Conservation (phyloP, 163 green algal genomes). For the Coccomyxa subellipsoidea region DNA sequence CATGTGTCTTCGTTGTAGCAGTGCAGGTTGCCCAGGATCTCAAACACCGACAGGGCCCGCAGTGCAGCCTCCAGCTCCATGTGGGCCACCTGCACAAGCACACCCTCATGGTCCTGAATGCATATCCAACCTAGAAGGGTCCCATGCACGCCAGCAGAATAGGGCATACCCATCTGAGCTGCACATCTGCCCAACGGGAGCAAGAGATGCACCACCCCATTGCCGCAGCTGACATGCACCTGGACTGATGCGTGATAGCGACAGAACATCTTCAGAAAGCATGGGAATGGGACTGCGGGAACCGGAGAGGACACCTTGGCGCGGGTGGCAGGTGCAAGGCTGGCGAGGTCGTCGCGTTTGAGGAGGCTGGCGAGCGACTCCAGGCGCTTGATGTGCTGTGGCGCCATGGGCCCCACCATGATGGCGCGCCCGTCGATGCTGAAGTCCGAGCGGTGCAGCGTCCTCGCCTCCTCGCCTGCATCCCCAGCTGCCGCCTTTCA, state of each 20-base stretch:
- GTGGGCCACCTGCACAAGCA: not conserved
- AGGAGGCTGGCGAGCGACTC: not conserved
- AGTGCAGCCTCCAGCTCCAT: slow-evolving; percentile 22
- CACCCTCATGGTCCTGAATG: too few relatives aligned
- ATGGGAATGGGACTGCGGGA: too few relatives aligned
- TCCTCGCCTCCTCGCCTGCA: not conserved
- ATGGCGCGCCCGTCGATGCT: not conserved
- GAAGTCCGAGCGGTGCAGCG: slow-evolving; percentile 9
- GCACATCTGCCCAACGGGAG: too few relatives aligned
- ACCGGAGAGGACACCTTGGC: not conserved
- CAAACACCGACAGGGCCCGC: slow-evolving; percentile 31
- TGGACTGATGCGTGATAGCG: too few relatives aligned
- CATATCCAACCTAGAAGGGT: too few relatives aligned
- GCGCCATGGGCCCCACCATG: not conserved
- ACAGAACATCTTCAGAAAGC: too few relatives aligned
- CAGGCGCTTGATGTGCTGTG: not conserved
- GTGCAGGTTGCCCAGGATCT: slow-evolving; percentile 46
- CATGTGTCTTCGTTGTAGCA: not conserved
- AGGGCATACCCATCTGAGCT: too few relatives aligned
- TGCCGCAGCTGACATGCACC: too few relatives aligned
- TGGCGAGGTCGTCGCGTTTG: not conserved
- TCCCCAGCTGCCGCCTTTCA: not conserved
- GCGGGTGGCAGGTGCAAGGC: not conserved
- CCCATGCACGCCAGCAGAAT: too few relatives aligned
- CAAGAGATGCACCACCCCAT: too few relatives aligned